Conservation (phyloP, 2,329 filamentous ascomycete genomes). For the Mariannaea elegans region DNA sequence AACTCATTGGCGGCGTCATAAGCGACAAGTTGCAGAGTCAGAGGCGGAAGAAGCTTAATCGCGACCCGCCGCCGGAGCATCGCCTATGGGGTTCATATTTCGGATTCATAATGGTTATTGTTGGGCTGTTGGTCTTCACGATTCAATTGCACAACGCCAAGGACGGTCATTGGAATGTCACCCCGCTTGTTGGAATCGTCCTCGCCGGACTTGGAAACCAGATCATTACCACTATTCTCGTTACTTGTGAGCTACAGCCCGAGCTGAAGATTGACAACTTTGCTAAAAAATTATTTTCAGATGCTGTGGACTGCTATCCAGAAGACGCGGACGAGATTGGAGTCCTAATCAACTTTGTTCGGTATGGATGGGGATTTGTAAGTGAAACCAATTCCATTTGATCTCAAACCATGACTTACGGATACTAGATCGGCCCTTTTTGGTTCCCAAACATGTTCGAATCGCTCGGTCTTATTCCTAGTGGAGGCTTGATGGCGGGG, state of each 20-base stretch:
- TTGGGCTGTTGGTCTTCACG: slow-evolving; percentile 7
- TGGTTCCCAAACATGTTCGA: neutral
- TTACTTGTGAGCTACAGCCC: neutral
- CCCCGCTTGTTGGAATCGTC: slow-evolving; percentile 10
- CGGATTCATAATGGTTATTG: slow-evolving; percentile 6
- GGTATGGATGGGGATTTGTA: slow-evolving; percentile 13
- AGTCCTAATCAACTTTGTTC: slow-evolving; percentile 13
- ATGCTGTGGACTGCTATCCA: slow-evolving; percentile 12
- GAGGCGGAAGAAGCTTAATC: neutral
- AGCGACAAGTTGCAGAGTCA: slow-evolving; percentile 11
- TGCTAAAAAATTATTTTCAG: neutral
- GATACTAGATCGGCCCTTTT: neutral
- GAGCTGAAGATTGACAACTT: neutral
- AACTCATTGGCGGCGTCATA: slow-evolving; percentile 10
- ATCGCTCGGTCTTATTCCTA: neutral
- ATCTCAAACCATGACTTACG: neutral
- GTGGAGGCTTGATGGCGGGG: neutral
- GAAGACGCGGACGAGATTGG: slow-evolving; percentile 9
- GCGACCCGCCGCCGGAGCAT: slow-evolving; percentile 2
- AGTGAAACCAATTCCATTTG: neutral
- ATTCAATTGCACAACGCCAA: slow-evolving; percentile 4
- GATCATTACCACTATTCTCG: slow-evolving; percentile 12
- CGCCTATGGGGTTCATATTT: slow-evolving; percentile 11
- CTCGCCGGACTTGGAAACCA: slow-evolving; percentile 12
- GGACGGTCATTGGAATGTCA: slow-evolving; percentile 11